Conservation (phyloP, 192 early-diverging fungal species). For the Backusella luteola region DNA sequence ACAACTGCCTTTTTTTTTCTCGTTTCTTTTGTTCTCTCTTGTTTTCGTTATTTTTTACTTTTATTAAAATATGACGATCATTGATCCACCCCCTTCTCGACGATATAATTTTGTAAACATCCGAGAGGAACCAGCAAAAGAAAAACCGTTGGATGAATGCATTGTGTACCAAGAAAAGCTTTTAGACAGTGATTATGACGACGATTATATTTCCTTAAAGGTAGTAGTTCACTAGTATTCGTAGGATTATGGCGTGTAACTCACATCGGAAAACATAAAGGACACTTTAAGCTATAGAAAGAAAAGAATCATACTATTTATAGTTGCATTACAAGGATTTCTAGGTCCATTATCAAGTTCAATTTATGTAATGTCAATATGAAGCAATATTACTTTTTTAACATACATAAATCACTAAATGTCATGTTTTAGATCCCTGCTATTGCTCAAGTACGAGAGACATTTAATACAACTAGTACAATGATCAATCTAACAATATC, state of each 20-base stretch:
- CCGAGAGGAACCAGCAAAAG: not conserved
- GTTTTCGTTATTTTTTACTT: not conserved
- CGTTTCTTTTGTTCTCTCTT: not conserved
- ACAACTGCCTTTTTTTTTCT: not conserved
- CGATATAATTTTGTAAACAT: not conserved
- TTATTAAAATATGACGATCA: not conserved
- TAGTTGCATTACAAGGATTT: conserved; percentile 36
- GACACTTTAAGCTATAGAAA: not conserved
- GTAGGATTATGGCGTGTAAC: not conserved
- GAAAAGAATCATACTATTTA: conserved; percentile 28
- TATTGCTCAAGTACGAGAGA: conserved; percentile 19
- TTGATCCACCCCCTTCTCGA: not conserved
- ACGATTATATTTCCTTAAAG: not conserved
- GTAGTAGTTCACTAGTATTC: not conserved
- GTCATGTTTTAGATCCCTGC: conserved; percentile 25
- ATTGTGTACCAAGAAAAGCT: not conserved
- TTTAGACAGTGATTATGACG: not conserved
- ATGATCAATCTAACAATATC: conserved; percentile 32
- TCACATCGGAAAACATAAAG: not conserved
- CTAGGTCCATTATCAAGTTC: conserved; percentile 34
- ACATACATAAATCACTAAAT: not conserved
- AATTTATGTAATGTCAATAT: conserved; percentile 24
- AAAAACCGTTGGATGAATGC: not conserved
- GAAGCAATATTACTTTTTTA: not conserved
- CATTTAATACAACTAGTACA: conserved; percentile 26